phyloP scores from a whole-genome alignment of 345 rosid species.

The Bruguiera gymnorhiza region DNA sequence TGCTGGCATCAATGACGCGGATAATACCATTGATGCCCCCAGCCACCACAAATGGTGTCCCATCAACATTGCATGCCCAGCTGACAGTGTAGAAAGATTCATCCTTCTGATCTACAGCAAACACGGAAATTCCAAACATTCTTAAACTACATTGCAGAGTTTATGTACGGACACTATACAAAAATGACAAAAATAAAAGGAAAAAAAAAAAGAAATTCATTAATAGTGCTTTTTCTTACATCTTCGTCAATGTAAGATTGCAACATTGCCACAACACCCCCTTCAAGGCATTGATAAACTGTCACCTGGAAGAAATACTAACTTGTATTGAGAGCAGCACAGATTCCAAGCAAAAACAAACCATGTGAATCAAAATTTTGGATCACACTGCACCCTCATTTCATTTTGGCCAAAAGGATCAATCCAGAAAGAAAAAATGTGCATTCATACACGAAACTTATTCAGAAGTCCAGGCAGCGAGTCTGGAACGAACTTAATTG shows the following conservation, averaged over 20 bases:
- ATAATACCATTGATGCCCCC: conserved; percentile 93
- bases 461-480: too few species aligned
- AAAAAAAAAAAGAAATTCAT: background rate
- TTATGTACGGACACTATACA: background rate
- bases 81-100: conserved; percentile 93
- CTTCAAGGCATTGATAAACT: conserved; percentile 89
- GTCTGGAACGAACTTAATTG: background rate
- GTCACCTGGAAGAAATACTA: conserved; percentile 52
- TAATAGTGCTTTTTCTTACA: conserved; percentile 40
- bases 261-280: conserved; percentile 74
- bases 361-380: background rate
- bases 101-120: conserved; percentile 80
- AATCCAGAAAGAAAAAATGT: background rate
- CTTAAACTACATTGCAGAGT: conserved; percentile 22
- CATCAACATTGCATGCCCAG: conserved; percentile 76
- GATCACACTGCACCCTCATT: background rate
- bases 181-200: background rate
- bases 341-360: background rate
- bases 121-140: conserved; percentile 39
- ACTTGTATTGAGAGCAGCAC: background rate
- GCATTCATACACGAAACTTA: background rate
- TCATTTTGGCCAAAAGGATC: background rate
- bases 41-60: conserved; percentile 67
- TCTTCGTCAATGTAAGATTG: conserved; percentile 92
- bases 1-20: conserved; percentile 77